Base-by-base conservation (phyloP, 2,329 filamentous ascomycete species). In the Berkeleyomyces rouxiae region DNA sequence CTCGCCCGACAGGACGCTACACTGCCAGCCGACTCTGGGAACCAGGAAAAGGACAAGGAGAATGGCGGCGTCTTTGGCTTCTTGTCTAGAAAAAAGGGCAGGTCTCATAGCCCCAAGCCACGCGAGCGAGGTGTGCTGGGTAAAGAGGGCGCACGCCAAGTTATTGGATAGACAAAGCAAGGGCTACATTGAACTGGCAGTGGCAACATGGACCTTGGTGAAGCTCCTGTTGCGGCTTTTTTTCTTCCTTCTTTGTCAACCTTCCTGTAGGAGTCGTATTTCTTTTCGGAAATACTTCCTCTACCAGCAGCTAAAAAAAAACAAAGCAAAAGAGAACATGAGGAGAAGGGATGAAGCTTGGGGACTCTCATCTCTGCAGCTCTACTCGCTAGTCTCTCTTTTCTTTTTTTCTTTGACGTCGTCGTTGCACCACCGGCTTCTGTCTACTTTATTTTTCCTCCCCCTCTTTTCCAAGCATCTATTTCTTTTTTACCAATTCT, bases 41-140 rank as follows among this genome's bases (percentile, higher is more conserved):
- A 78, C 16, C 72, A 74, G 1, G 77, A 73, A n/a, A 76, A 75
- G 64, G 77, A 74, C 67, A 76, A 80, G 64, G 75, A 82, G 51
- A 82, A 84, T n/a, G 84, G 85, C 16, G 89, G 91, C 61, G 92
- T 96, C 80, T 86, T 97, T 67, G 88, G 90, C 1, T 95, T 99
- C 72, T 78, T 97, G 65, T 88, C 82, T 67, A 81, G 91, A 69
- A 96, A 95, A 76, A 96, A 89, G 76, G 90, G 91, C 37, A 80
- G 91, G 66, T 90, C 90, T 62, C 85, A 90, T 73, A 96, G 90
- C 71, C 93, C 93, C 1, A 96, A 96, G 75, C 91, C 91, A 36
- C 92, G 90, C 72, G 91, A 97, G 75, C 82, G 90, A 62, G 93
- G 93, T 64, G 91, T 99, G 6, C 71, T 99, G 64, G 93, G 93